Conservation (phyloP, 1,139 yeast species). For the Wickerhamomyces sp. region DNA sequence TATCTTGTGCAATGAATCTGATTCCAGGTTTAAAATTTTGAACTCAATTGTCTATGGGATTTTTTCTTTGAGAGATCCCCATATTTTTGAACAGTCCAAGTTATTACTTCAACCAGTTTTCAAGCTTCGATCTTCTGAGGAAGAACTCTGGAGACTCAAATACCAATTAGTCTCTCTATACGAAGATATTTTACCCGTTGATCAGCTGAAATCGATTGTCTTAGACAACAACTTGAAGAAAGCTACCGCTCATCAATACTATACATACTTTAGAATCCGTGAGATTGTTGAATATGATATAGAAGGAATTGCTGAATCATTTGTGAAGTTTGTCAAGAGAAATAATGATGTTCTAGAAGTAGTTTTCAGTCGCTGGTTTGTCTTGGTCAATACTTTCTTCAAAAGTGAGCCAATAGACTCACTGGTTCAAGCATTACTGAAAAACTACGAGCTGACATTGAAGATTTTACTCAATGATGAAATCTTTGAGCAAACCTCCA, state of each 20-base stretch:
- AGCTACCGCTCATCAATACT: constrained; percentile 29
- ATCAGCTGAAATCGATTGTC: constrained; percentile 14
- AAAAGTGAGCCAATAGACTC: constrained; percentile 14
- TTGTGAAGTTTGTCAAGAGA: constrained; percentile 27
- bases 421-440: constrained; percentile 13
- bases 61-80: constrained; percentile 14
- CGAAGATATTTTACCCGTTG: constrained; percentile 33
- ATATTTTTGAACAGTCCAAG: constrained; percentile 4
- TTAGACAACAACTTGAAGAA: constrained; percentile 1
- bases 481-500: constrained; percentile 39
- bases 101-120: constrained; percentile 15
- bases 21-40: constrained; percentile 26
- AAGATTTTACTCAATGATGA: constrained; percentile 23
- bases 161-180: constrained; percentile 45
- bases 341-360: constrained; percentile 20
- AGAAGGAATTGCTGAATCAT: constrained; percentile 18
- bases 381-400: constrained; percentile 39
- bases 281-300: constrained; percentile 37
- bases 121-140: constrained; percentile 14
- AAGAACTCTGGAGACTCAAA: constrained; percentile 40
- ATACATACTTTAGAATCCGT: constrained; percentile 41
- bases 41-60: constrained; percentile 40
- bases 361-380: constrained; percentile 51
- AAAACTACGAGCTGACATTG: constrained; percentile 18
- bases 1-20: constrained; percentile 15